Evolutionary conservation across 805 yeast genomes (phyloP), one percentile per base, ranked within the genome.

Genomic region (Priceomyces haplophilus): DNA sequence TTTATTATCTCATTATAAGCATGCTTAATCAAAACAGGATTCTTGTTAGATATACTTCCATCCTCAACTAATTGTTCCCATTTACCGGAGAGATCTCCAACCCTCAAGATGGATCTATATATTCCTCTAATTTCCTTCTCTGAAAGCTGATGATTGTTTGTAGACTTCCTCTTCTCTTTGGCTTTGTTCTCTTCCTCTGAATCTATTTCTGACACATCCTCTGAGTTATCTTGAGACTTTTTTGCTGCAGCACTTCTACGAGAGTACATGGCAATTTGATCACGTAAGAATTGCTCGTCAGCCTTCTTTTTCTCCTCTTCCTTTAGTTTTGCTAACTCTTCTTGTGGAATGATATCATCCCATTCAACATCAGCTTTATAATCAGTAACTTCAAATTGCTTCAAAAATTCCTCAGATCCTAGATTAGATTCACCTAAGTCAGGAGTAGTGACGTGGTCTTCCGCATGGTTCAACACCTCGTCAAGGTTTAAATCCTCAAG

Each of bases 291-390:
- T 50, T 81, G 85, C 49, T 91, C 97, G 51, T 93, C 97, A 35
- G 83, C 78, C 40, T 85, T 77, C 60, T 82, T 84, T 72, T 85
- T 83, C 60, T 93, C 99, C 43, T 89, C 96, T 50, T 86, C 96
- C 61, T 93, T 93, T 54, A 93, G 74, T 60, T 85, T 88, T 46
- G 81, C 76, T 49, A 95, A 73, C 62, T 93, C 99, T 35, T 87
- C 96, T 50, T 88, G 90, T 0, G 99, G 99, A 55, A 93, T 93
- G 53, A 93, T 93, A 63, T 93, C 99, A 68, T 93, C 98, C 99
- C 99, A 93, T 50, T 89, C 95, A 47, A 91, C 89, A 62, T 91
- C 97, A 0, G 99, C 98, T 69, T 93, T 93, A 64, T 90, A 95
- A 61, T 93, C 99, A 0, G 99, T 93, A 41, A 93, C 99, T 65